A percentile compares a stretch with the other conserved stretches of the same genome.
phyloP scores from a whole-genome alignment of 2,329 filamentous ascomycete genomes.

The Sporothrix phasma region DNA sequence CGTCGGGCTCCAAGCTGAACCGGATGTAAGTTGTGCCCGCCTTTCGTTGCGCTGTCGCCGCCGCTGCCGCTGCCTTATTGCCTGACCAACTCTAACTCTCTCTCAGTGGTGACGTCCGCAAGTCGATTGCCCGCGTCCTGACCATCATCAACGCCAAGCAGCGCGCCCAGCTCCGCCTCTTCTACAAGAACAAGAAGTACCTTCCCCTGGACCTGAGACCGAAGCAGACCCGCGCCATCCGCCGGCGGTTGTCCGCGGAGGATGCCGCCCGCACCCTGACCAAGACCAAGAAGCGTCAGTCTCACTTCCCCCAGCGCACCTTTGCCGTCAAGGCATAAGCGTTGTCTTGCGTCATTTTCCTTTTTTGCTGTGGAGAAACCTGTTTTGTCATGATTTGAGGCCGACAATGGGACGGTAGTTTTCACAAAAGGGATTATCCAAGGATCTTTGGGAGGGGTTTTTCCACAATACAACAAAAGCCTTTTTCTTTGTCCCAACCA shows the following conservation, averaged over 20 bases:
- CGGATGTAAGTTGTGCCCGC: slow-evolving; percentile 64
- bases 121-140: slow-evolving; percentile 97
- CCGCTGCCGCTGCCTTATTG: neutral
- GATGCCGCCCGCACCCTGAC: slow-evolving; percentile 76
- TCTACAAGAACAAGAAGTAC: slow-evolving; percentile 99
- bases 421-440: neutral
- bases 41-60: too few species aligned
- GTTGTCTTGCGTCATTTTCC: neutral
- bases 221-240: slow-evolving; percentile 97
- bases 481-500: too few species aligned
- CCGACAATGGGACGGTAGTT: neutral
- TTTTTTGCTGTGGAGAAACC: neutral
- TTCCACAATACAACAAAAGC: neutral
- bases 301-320: slow-evolving; percentile 97
- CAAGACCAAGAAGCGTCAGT: slow-evolving; percentile 93
- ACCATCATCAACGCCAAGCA: slow-evolving; percentile 99
- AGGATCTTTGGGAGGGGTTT: neutral
- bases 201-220: slow-evolving; percentile 93
- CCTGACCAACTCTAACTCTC: slow-evolving; percentile 15
- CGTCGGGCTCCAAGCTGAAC: slow-evolving; percentile 89
- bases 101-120: slow-evolving; percentile 93
- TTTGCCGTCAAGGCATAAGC: slow-evolving; percentile 82
- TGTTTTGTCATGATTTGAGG: neutral
- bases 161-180: slow-evolving; percentile 91
- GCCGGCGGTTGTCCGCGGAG: slow-evolving; percentile 85